Conservation (phyloP, 2,329 filamentous ascomycete species). For the Ceratocystis cubensis region DNA sequence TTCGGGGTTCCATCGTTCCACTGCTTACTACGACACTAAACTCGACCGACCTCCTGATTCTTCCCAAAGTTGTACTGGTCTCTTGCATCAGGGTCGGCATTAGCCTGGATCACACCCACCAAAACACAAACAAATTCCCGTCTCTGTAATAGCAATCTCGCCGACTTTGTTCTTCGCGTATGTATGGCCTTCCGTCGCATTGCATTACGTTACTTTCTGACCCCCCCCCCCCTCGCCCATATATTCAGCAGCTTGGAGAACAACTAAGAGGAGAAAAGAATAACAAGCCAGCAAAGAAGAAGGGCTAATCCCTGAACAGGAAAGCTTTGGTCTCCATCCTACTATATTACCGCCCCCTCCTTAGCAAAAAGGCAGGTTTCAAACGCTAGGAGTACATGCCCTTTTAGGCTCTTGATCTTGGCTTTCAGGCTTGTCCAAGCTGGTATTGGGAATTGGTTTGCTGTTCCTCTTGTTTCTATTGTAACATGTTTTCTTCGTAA, state of each 20-base stretch:
- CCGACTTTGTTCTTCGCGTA: background rate
- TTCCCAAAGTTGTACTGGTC: background rate
- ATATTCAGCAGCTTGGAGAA: background rate
- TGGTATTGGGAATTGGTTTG: background rate
- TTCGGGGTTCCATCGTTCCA: background rate
- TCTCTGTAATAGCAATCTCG: background rate
- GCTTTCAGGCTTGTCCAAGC: background rate
- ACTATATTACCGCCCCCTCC: constrained; percentile 8
- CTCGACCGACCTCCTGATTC: constrained; percentile 1
- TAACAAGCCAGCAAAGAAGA: background rate
- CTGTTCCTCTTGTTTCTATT: background rate
- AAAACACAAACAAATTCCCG: background rate
- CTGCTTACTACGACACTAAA: background rate
- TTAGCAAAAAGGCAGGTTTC: constrained; percentile 6
- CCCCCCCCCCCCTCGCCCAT: background rate
- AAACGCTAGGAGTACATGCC: constrained; percentile 9
- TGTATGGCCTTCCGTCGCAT: constrained; percentile 2
- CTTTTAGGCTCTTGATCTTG: constrained; percentile 3
- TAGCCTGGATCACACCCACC: background rate
- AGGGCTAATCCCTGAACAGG: background rate
- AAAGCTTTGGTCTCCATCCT: constrained; percentile 10
- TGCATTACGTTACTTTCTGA: background rate
- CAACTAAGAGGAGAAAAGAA: constrained; percentile 5
- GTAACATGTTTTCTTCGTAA: background rate
- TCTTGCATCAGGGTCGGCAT: background rate